Evolutionary conservation across 2,329 filamentous ascomycete species (phyloP).

Genomic region (Cordyceps cicadae): DNA sequence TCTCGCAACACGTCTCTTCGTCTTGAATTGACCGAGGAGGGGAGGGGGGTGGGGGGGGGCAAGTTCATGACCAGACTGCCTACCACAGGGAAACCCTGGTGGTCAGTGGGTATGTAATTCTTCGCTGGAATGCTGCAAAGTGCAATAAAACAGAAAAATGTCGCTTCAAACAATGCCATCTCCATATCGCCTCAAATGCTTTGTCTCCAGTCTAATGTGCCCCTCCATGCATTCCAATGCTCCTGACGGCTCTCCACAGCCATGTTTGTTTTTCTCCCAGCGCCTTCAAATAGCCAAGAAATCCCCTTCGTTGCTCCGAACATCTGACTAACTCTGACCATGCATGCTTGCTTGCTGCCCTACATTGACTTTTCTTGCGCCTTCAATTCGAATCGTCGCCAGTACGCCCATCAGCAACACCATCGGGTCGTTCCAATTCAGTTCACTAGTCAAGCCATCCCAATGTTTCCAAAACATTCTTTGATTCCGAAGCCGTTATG

Average conservation of each 20-base stretch:
- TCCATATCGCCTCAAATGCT: constrained; percentile 5
- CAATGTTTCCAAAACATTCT: constrained; percentile 47
- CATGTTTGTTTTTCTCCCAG: constrained; percentile 7
- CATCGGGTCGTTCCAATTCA: neutral
- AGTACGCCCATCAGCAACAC: too few species aligned
- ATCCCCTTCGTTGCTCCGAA: neutral
- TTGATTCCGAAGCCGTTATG: constrained; percentile 46
- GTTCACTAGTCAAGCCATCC: constrained; percentile 35
- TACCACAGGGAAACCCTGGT: neutral
- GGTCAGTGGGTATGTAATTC: neutral
- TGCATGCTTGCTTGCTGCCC: neutral
- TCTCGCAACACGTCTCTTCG: neutral
- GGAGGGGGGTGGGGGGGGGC: too few species aligned
- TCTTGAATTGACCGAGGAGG: neutral
- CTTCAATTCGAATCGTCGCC: neutral
- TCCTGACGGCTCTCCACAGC: neutral
- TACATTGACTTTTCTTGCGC: neutral
- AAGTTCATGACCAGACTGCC: neutral
- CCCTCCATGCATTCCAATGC: constrained; percentile 1
- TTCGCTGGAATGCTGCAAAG: constrained; percentile 3
- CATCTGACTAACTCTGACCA: neutral
- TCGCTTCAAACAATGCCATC: neutral
- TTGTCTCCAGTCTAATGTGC: constrained; percentile 1
- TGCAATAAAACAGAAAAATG: neutral
- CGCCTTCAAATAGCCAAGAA: constrained; percentile 9